Evolutionary conservation across 2,329 filamentous ascomycete species (phyloP).

Genomic region (Exserohilum turcica): DNA sequence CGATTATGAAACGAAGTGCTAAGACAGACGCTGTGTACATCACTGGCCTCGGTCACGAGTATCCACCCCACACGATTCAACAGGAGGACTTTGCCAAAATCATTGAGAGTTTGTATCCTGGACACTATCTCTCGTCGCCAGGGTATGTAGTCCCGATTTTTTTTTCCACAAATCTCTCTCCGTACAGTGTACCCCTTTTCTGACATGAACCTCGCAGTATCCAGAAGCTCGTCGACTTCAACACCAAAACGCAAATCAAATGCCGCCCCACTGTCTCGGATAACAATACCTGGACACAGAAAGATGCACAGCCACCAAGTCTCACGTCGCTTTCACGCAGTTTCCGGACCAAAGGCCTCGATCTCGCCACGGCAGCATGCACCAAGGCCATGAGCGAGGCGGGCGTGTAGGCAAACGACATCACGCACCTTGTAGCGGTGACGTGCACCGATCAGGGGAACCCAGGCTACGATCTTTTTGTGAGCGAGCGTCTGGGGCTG

Average conservation of each 20-base stretch:
- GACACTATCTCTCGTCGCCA: constrained; percentile 9
- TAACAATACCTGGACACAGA: constrained; percentile 12
- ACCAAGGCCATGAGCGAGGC: constrained; percentile 42
- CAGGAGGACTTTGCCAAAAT: constrained; percentile 19
- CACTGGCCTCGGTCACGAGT: constrained; percentile 25
- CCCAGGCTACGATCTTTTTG: constrained; percentile 48
- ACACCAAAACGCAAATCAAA: constrained; percentile 18
- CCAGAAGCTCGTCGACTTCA: constrained; percentile 22
- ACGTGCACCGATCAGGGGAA: constrained; percentile 48
- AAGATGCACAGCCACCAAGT: constrained; percentile 16
- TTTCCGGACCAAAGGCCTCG: constrained; percentile 39
- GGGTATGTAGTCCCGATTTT: constrained; percentile 12
- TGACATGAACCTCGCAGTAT: constrained; percentile 10
- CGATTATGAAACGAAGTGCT: background rate
- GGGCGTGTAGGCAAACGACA: constrained; percentile 21
- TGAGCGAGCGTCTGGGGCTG: constrained; percentile 42
- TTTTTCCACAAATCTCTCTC: too few relatives aligned
- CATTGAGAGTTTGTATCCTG: constrained; percentile 18
- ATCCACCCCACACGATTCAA: constrained; percentile 17
- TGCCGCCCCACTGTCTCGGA: constrained; percentile 20
- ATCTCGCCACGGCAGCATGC: constrained; percentile 40
- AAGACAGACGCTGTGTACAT: constrained; percentile 16
- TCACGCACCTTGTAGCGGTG: constrained; percentile 49
- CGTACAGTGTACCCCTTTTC: too few relatives aligned
- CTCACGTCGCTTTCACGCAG: constrained; percentile 34